These are phyloP conservation scores for Globomyces sp. DNA, from an alignment of 371 early-diverging fungal species.

Conservation along the genomic window DNA sequence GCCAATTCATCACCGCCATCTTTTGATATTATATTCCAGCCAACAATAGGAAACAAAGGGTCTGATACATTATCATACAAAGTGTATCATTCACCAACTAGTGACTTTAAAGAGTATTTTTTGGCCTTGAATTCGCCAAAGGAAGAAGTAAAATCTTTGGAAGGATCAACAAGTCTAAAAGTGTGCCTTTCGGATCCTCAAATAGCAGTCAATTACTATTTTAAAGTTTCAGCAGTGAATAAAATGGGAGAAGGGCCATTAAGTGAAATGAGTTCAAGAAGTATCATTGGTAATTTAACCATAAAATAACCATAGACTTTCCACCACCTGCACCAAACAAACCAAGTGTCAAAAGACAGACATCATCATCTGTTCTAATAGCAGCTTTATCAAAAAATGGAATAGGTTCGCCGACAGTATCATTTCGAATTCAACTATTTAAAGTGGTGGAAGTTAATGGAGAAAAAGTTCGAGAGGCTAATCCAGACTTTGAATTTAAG, in stretches of 20 bases:
- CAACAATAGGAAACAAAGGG: constrained; percentile 13
- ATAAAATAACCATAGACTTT: constrained; percentile 22
- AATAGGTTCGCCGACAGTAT: background rate
- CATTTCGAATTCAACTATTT: constrained; percentile 2
- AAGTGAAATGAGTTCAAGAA: constrained; percentile 26
- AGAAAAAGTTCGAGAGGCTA: background rate
- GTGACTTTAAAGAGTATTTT: constrained; percentile 25
- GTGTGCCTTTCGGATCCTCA: constrained; percentile 27
- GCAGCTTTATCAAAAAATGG: background rate
- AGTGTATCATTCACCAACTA: constrained; percentile 38
- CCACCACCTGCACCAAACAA: constrained; percentile 26
- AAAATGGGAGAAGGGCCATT: constrained; percentile 29
- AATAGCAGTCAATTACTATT: constrained; percentile 36
- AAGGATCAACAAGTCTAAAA: constrained; percentile 6
- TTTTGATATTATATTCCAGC: constrained; percentile 18
- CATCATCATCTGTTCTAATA: constrained; percentile 24
- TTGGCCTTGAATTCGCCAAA: constrained; percentile 13
- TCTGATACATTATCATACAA: constrained; percentile 24
- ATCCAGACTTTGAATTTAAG: background rate
- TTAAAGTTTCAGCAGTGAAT: constrained; percentile 39
- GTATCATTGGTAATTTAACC: constrained; percentile 27
- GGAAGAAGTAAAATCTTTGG: background rate
- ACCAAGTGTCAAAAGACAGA: constrained; percentile 30
- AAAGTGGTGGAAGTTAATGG: background rate
- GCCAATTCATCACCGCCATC: constrained; percentile 1